Evolutionary conservation across 495 filamentous ascomycete genomes (phyloP), one percentile per base, ranked within the genome.

Genomic region (Xylaria castorea): DNA sequence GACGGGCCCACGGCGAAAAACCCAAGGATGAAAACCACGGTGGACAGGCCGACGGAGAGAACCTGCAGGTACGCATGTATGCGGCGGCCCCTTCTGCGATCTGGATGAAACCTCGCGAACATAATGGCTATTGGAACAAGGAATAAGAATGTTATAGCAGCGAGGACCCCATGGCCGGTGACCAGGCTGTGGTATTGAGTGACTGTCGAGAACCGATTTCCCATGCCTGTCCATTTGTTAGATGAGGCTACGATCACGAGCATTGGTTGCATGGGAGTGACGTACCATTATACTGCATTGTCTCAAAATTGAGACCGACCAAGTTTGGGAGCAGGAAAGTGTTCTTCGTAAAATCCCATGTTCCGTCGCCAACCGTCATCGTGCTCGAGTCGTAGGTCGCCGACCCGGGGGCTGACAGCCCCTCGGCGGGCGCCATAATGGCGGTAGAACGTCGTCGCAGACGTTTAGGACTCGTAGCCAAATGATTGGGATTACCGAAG

Each of bases 231-330:
- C 6, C 65, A 55, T 77, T n/a, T 40, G 75, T 77, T 63, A 78
- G 74, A 63, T 60, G 68, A 20, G 27, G 38, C 38, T 68, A 53
- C 12, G 42, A 18, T 25, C 27, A 40, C 27, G 44, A 27, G 65
- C 1, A 5, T 53, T 12, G 7, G 32, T 8, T 42, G 50, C 42
- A 44, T 22, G 68, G 64, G 25, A n/a, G 14, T 20, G 38, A 79
- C 89, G 76, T 82, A 96, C 94, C 94, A 90, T 97, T 97, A 82
- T 97, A 97, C 81, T 87, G 90, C 91, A 94, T 97, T n/a, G 94
- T 97, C 66, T 91, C 93, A 81, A 95, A 94, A 81, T 97, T 97
- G 20, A 97, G 79, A 2, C 94, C 94, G 79, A 92, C 87, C 48
- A 97, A 81, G 82, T 96, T 96, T 32, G 94, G 94, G 58, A 97